Base-by-base conservation (phyloP, 768 basidiomycete genomes). In the Epithele typhae region DNA sequence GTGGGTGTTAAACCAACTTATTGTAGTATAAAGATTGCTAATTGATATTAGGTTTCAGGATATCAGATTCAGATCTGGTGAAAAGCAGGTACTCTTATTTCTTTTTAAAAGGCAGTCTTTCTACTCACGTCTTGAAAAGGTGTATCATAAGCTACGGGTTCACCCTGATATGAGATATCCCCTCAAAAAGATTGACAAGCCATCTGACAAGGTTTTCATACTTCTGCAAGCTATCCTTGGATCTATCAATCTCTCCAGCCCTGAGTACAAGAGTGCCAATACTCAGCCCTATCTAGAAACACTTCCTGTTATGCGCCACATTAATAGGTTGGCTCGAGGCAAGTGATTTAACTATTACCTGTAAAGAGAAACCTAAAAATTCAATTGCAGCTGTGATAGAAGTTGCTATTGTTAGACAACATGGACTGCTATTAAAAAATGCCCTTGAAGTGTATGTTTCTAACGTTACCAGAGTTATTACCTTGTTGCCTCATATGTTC, bases 121-220 rank as follows among this genome's bases (percentile, higher is more conserved):
- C 30, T n/a, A n/a, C n/a, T n/a, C n/a, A 49, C 17, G 11, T n/a
- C 15, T 25, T 3, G 17, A 34, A 18, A 37, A 77, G 72, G 67
- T 72, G 51, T 84, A 81, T 54, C 88, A 88, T 59, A 83, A 77
- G 57, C 71, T 92, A 36, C 73, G 79, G 45, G 72, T 68, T 40
- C 81, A 89, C 46, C 71, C 72, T n/a, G 91, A 92, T 50, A 87
- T 94, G 47, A 82, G 91, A 1, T 96, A 80, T 62, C 74, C 79
- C 36, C 63, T 86, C 4, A 82, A 81, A 64, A 89, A 82, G 52
- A 66, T 84, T 4, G 83, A 84, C 37, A 82, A 75, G 52, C 75
- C 83, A 0, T 64, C 72, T 3, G 90, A 95, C 61, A 95, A 95
- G 62, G 74, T 88, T 9, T 82, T 88, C 61, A 60, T 94, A 5